A percentile compares a stretch with the other conserved stretches of the same genome.
Evolutionary conservation across 2,329 filamentous ascomycete genomes (phyloP).

Genomic region (Trichophyton simii): DNA sequence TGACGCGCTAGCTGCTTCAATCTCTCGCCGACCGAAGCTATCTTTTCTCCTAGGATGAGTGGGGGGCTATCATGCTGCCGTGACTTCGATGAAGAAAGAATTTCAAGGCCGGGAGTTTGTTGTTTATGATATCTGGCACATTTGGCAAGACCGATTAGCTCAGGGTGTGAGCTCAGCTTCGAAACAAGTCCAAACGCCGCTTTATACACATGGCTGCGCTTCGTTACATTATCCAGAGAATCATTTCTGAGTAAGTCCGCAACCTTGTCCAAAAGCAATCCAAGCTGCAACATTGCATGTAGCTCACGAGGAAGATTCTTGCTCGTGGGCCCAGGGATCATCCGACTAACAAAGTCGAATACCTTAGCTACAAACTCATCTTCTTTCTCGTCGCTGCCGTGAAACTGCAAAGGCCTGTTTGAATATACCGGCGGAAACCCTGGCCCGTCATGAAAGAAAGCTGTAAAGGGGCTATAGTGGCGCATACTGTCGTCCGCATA

Average conservation of each 20-base stretch:
- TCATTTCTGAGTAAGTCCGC: slow-evolving; percentile 32
- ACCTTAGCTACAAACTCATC: slow-evolving; percentile 17
- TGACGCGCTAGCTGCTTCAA: slow-evolving; percentile 22
- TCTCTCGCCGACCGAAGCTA: slow-evolving; percentile 12
- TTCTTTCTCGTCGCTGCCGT: slow-evolving; percentile 13
- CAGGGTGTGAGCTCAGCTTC: slow-evolving; percentile 22
- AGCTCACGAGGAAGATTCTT: slow-evolving; percentile 20
- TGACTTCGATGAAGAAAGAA: slow-evolving; percentile 17
- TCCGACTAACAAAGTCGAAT: slow-evolving; percentile 17
- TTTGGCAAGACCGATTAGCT: slow-evolving; percentile 24
- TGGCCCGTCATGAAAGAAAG: slow-evolving; percentile 6
- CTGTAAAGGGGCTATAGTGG: slow-evolving; percentile 5
- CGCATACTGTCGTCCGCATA: slow-evolving; percentile 8
- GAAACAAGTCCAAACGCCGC: slow-evolving; percentile 31
- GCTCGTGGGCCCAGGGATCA: slow-evolving; percentile 9
- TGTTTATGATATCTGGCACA: slow-evolving; percentile 24
- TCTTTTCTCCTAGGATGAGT: slow-evolving; percentile 10
- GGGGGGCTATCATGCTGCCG: background rate
- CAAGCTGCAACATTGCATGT: slow-evolving; percentile 24
- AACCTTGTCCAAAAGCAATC: slow-evolving; percentile 26
- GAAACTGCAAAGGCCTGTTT: slow-evolving; percentile 6
- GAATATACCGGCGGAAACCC: background rate
- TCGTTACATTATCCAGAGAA: slow-evolving; percentile 27
- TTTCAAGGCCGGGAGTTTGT: slow-evolving; percentile 25
- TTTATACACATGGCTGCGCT: slow-evolving; percentile 25